Percentiles rank a stretch among this genome's conserved stretches.
Conservation (phyloP, 2,329 filamentous ascomycete genomes). For the Arachnomyces sp. region DNA sequence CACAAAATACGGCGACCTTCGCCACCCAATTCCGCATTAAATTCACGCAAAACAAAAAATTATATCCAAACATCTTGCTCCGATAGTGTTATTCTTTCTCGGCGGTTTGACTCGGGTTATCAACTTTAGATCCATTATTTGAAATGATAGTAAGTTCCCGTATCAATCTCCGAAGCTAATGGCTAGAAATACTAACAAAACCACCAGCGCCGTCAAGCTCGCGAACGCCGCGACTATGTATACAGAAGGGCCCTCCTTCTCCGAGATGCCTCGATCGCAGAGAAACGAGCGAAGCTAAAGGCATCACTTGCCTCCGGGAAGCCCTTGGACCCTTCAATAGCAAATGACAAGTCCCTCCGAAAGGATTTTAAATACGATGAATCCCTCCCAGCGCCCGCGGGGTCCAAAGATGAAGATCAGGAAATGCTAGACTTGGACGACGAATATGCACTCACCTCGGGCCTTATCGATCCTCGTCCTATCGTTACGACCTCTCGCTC, state of each 20-base stretch:
- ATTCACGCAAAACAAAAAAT: no score
- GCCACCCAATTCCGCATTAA: no score
- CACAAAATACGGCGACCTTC: no score
- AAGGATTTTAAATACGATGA: slow-evolving; percentile 94
- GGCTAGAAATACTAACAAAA: slow-evolving; percentile 11
- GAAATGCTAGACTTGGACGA: slow-evolving; percentile 78
- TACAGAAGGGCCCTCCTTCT: slow-evolving; percentile 82
- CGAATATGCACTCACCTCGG: slow-evolving; percentile 85
- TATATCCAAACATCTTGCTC: no score
- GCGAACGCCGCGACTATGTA: slow-evolving; percentile 77
- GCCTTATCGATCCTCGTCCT: slow-evolving; percentile 78
- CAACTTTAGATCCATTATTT: no score
- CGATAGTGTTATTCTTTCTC: no score
- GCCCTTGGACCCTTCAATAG: slow-evolving; percentile 69
- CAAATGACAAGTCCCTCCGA: slow-evolving; percentile 74
- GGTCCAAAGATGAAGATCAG: slow-evolving; percentile 67
- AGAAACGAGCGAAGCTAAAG: slow-evolving; percentile 81
- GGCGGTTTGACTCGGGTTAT: no score
- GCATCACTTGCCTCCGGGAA: slow-evolving; percentile 83
- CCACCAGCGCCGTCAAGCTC: slow-evolving; percentile 58
- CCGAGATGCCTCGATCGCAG: slow-evolving; percentile 82
- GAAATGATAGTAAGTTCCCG: slow-evolving; percentile 22
- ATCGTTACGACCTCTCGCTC: slow-evolving; percentile 85
- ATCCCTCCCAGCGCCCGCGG: slow-evolving; percentile 60
- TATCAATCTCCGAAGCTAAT: slow-evolving; percentile 16